Percentiles rank a stretch among this genome's conserved stretches.
These are phyloP conservation scores for Scutellaria minor DNA, from an alignment of 257 asterid genomes.

Conservation along the genomic window DNA sequence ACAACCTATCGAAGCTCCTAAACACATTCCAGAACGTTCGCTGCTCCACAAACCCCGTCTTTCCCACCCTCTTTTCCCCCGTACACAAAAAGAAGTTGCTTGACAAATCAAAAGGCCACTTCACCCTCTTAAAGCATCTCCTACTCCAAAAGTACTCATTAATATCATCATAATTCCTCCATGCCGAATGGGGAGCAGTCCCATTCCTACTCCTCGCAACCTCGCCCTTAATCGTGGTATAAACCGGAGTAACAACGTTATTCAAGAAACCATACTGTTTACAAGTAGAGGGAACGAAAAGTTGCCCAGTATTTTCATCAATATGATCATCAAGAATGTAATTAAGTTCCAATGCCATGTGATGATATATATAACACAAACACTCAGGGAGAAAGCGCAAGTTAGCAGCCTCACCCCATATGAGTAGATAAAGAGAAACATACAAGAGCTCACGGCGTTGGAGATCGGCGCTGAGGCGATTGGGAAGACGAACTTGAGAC, in stretches of 20 bases:
- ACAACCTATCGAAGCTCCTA: conserved; percentile 89
- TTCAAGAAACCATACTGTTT: conserved; percentile 66
- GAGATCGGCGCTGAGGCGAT: conserved; percentile 59
- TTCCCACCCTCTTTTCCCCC: conserved; percentile 72
- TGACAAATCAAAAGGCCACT: conserved; percentile 82
- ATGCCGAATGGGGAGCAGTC: conserved; percentile 95
- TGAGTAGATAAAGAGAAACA: conserved; percentile 66
- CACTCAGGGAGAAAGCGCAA: conserved; percentile 84
- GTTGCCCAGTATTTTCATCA: conserved; percentile 74
- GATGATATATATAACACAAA: conserved; percentile 84
- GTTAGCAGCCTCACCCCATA: conserved; percentile 96
- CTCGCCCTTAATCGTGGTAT: conserved; percentile 65
- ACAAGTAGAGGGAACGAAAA: conserved; percentile 71
- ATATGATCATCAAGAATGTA: conserved; percentile 70
- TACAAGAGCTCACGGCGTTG: conserved; percentile 85
- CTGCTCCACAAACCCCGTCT: conserved; percentile 97
- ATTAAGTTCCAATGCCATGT: conserved; percentile 88
- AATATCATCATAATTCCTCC: conserved; percentile 97
- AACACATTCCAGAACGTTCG: conserved; percentile 91
- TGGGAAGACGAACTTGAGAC: conserved; percentile 77
- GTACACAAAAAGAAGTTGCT: conserved; percentile 57
- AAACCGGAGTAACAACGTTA: conserved; percentile 69
- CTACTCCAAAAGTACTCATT: conserved; percentile 96
- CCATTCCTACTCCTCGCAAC: conserved; percentile 89
- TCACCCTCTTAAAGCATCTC: conserved; percentile 72